phyloP scores from a whole-genome alignment of 352 stramenopile species.

The Phytophthora hibernalis region DNA sequence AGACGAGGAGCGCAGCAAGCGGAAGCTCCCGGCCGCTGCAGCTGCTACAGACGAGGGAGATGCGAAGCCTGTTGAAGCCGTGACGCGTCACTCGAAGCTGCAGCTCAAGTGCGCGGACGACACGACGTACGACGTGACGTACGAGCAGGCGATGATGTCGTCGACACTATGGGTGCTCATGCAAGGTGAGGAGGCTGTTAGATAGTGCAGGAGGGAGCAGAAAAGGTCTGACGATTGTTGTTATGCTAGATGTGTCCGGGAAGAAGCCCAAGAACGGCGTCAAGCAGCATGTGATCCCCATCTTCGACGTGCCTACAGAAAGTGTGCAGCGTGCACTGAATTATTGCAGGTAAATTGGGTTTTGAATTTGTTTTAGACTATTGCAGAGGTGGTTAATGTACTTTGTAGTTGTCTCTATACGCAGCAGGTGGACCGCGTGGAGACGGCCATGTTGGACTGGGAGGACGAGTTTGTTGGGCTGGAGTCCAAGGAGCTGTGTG shows the following conservation, averaged over 20 bases:
- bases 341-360: conserved; percentile 65
- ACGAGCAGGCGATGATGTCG: conserved; percentile 89
- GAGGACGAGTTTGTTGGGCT: conserved; percentile 74
- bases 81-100: conserved; percentile 56
- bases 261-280: conserved; percentile 58
- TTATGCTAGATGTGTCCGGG: conserved; percentile 53
- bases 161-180: conserved; percentile 85
- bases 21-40: conserved; percentile 26
- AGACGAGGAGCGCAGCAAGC: conserved; percentile 43
- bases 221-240: conserved; percentile 7
- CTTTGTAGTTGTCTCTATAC: conserved; percentile 73
- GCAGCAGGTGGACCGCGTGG: conserved; percentile 72
- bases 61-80: conserved; percentile 4
- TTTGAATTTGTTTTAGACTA: neutral
- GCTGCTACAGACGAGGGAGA: conserved; percentile 22
- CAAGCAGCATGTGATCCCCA: conserved; percentile 77
- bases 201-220: neutral
- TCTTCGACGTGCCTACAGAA: conserved; percentile 76
- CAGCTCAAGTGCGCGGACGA: conserved; percentile 81
- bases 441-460: conserved; percentile 66
- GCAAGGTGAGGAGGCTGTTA: conserved; percentile 42
- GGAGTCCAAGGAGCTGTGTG: conserved; percentile 81
- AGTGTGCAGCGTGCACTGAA: conserved; percentile 76
- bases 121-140: conserved; percentile 73
- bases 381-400: neutral